Conservation (phyloP, 2,329 filamentous ascomycete species). For the Cladosporium sp. region DNA sequence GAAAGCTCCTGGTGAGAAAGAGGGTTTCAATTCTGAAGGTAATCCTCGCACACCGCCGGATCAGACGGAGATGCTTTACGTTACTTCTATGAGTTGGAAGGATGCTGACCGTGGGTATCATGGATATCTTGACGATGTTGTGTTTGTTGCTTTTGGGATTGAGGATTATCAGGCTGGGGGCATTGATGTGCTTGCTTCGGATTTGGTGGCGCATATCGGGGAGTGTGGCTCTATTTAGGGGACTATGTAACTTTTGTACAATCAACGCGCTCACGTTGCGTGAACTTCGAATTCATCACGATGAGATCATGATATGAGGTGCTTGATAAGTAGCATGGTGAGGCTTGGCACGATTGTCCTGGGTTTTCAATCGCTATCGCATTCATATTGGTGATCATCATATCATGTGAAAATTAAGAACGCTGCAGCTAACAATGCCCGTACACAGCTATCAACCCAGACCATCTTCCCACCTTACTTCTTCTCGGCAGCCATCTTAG, state of each 20-base stretch:
- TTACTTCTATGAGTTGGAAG: slow-evolving; percentile 57
- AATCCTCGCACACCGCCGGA: slow-evolving; percentile 12
- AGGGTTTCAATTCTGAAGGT: background rate
- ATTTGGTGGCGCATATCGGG: background rate
- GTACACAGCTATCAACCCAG: too few species aligned
- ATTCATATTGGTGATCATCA: background rate
- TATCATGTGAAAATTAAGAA: background rate
- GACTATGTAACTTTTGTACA: too few species aligned
- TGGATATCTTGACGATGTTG: slow-evolving; percentile 53
- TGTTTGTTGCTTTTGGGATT: slow-evolving; percentile 52
- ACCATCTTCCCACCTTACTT: background rate
- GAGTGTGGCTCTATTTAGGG: background rate
- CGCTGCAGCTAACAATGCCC: too few species aligned
- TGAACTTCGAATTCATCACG: too few species aligned
- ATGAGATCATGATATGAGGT: too few species aligned
- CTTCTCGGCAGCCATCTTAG: slow-evolving; percentile 26
- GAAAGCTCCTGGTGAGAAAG: slow-evolving; percentile 16
- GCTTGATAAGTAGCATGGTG: background rate
- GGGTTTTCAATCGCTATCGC: too few species aligned
- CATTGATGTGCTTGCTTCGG: background rate
- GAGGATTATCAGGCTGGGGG: background rate
- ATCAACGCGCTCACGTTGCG: too few species aligned
- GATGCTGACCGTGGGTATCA: slow-evolving; percentile 46
- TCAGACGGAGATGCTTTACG: slow-evolving; percentile 54
- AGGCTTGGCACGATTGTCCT: background rate